Conservation (phyloP, 148 eudicot genomes). For the Amaranthus palmeri region DNA sequence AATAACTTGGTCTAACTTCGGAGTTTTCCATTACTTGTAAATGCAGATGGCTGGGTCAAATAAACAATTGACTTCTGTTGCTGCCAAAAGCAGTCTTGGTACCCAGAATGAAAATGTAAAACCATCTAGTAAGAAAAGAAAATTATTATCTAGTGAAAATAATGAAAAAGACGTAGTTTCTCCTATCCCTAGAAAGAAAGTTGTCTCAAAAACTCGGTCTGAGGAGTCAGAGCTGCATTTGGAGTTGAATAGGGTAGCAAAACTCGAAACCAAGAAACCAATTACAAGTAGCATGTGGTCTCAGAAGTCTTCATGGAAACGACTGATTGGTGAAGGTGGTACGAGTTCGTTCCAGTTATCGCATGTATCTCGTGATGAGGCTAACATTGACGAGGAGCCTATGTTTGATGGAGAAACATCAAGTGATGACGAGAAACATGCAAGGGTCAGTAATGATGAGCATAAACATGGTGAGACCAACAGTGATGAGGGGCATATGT, state of each 20-base stretch:
- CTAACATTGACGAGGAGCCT: slow-evolving; percentile 23
- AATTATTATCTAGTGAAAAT: slow-evolving; percentile 29
- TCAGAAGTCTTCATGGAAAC: slow-evolving; percentile 47
- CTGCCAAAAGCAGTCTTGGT: slow-evolving; percentile 22
- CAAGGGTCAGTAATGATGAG: background rate
- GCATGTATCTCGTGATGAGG: slow-evolving; percentile 24
- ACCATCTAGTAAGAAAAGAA: slow-evolving; percentile 45
- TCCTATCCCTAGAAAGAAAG: slow-evolving; percentile 25
- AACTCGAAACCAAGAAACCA: slow-evolving; percentile 22
- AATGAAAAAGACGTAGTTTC: slow-evolving; percentile 17
- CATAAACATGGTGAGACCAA: slow-evolving; percentile 32
- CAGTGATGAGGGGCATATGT: background rate
- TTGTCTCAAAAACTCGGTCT: slow-evolving; percentile 7
- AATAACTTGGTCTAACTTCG: background rate
- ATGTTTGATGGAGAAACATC: slow-evolving; percentile 20
- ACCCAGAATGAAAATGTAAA: slow-evolving; percentile 23
- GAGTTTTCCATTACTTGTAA: slow-evolving; percentile 7
- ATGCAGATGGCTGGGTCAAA: slow-evolving; percentile 31
- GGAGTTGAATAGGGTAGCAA: slow-evolving; percentile 9
- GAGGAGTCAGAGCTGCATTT: slow-evolving; percentile 16
- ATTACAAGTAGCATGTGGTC: slow-evolving; percentile 21
- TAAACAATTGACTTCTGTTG: slow-evolving; percentile 21
- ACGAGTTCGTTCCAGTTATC: slow-evolving; percentile 40
- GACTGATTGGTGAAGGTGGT: slow-evolving; percentile 37
- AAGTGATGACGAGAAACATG: slow-evolving; percentile 3